These are phyloP conservation scores for Beta macrorhiza DNA, from an alignment of 179 eudicot genomes.

Conservation along the genomic window DNA sequence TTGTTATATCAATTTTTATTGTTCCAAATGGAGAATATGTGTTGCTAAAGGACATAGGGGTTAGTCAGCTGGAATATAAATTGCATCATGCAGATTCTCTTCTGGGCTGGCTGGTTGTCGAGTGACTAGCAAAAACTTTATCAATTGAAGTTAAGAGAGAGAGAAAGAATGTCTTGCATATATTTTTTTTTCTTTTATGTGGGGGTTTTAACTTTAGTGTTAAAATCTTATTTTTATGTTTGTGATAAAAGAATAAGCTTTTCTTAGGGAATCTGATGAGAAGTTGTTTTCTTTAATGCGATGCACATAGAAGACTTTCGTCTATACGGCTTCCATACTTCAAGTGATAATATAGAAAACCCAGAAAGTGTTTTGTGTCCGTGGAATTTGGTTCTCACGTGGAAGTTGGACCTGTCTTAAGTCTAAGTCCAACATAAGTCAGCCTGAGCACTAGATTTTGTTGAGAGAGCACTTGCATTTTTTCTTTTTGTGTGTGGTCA, in stretches of 20 bases:
- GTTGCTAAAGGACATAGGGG: conserved; percentile 28
- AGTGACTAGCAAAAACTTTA: conserved; percentile 17
- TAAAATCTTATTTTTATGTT: conserved; percentile 13
- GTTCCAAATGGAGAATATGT: conserved; percentile 31
- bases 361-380: conserved; percentile 18
- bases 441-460: conserved; percentile 28
- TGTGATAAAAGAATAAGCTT: conserved; percentile 21
- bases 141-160: conserved; percentile 14
- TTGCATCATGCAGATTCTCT: conserved; percentile 34
- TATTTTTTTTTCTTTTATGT: background rate
- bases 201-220: conserved; percentile 6
- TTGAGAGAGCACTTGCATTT: background rate
- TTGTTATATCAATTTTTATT: conserved; percentile 4
- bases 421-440: conserved; percentile 20
- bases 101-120: conserved; percentile 23
- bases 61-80: conserved; percentile 33
- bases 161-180: background rate
- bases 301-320: conserved; percentile 31
- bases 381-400: conserved; percentile 37
- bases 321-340: conserved; percentile 28
- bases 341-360: conserved; percentile 33
- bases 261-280: conserved; percentile 26
- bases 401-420: conserved; percentile 26
- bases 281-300: conserved; percentile 27
- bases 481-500: conserved; percentile 1